phyloP scores from a whole-genome alignment of 768 basidiomycete genomes.

The Asterophora lycoperdoides region DNA sequence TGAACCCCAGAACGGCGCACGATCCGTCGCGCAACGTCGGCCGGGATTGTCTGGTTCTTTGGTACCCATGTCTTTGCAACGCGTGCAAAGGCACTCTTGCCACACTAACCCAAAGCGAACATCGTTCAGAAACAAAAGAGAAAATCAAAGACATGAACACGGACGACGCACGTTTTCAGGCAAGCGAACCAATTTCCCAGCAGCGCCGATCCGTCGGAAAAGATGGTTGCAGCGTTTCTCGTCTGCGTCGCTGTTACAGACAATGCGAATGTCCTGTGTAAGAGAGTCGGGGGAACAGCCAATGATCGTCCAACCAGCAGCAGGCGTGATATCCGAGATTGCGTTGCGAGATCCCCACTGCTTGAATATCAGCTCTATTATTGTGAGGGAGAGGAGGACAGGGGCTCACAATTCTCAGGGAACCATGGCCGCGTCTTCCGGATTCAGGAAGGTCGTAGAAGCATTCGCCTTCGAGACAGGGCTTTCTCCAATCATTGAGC shows the following conservation, averaged over 20 bases:
- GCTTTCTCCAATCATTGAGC: conserved; percentile 2
- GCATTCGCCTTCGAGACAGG: conserved; percentile 2
- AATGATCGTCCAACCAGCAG: conserved; percentile 49
- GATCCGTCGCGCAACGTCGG: conserved; percentile 17
- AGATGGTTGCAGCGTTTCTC: conserved; percentile 34
- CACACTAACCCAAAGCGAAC: conserved; percentile 26
- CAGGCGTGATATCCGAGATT: conserved; percentile 39
- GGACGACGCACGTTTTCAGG: conserved; percentile 40
- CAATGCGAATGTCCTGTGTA: conserved; percentile 44
- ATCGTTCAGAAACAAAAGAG: background rate
- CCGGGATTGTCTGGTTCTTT: conserved; percentile 33
- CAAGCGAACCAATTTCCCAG: conserved; percentile 45
- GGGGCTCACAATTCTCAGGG: background rate
- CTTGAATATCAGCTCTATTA: background rate
- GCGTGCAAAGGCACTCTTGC: conserved; percentile 29
- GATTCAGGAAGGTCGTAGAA: conserved; percentile 1
- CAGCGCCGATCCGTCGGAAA: conserved; percentile 30
- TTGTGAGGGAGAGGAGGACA: background rate
- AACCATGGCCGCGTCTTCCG: background rate
- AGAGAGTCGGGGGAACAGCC: conserved; percentile 35
- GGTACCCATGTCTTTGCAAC: conserved; percentile 33
- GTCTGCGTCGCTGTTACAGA: conserved; percentile 31
- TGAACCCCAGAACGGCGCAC: conserved; percentile 21
- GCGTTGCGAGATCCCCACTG: conserved; percentile 12
- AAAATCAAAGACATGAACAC: no score